Percentiles rank a stretch among this genome's conserved stretches.
These are phyloP conservation scores for Rhodamnia rubescens DNA, from an alignment of 345 rosid genomes.

Conservation along the genomic window DNA sequence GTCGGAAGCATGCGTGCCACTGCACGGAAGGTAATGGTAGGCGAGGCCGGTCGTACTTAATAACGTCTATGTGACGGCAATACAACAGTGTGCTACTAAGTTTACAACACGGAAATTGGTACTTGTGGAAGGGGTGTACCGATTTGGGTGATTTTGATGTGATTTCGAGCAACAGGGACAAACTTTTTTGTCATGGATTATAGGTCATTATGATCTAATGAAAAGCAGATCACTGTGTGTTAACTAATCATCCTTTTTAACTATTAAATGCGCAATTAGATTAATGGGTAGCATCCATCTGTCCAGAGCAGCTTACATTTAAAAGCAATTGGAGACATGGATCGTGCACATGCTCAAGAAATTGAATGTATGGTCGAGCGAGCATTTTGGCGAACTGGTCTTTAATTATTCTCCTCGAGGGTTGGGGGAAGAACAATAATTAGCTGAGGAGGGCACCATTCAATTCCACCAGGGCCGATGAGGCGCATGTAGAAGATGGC, in stretches of 20 bases:
- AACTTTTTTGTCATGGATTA: background rate
- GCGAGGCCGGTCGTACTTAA: fast-evolving
- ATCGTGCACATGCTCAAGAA: background rate
- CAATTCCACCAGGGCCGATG: background rate
- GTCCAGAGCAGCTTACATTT: background rate
- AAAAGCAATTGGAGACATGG: background rate
- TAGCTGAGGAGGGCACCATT: background rate
- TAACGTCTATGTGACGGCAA: fast-evolving
- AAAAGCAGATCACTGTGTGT: background rate
- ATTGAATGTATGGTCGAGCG: background rate
- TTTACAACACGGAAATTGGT: background rate
- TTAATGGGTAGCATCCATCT: background rate
- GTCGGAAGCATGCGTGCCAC: background rate
- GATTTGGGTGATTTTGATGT: background rate
- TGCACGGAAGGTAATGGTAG: too few relatives aligned
- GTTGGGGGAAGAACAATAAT: background rate
- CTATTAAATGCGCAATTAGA: background rate
- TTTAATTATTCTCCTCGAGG: background rate
- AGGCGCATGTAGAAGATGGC: background rate
- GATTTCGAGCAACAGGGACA: background rate
- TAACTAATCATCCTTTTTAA: background rate
- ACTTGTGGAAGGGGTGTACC: background rate
- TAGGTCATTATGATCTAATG: background rate
- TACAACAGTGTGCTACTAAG: too few relatives aligned
- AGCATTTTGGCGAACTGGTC: background rate